Conservation (phyloP, 176 grass and related monocot genomes). For the Tillandsia fasciculata region DNA sequence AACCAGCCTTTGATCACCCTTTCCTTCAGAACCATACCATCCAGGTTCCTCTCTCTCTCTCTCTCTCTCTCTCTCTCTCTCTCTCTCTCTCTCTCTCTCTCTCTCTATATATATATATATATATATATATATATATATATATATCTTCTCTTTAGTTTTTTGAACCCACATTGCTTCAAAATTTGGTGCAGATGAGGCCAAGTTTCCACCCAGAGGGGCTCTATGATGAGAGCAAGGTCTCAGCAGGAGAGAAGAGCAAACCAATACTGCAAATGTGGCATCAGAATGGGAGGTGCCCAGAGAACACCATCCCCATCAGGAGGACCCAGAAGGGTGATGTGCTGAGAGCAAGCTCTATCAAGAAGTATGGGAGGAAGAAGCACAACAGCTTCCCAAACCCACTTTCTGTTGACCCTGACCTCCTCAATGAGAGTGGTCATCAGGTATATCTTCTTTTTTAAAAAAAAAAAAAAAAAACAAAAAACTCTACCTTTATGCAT, state of each 20-base stretch:
- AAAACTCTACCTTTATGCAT: too few species aligned
- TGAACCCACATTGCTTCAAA: conserved; percentile 13
- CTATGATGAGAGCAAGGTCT: conserved; percentile 50
- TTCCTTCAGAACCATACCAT: conserved; percentile 63
- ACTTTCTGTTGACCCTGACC: conserved; percentile 40
- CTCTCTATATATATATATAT: not conserved
- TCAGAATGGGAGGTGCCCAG: conserved; percentile 43
- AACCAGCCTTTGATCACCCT: conserved; percentile 67
- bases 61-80: conserved; percentile 4
- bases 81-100: not conserved
- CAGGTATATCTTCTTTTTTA: conserved; percentile 28
- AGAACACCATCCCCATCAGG: conserved; percentile 53
- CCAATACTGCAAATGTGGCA: conserved; percentile 50
- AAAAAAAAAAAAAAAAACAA: too few species aligned
- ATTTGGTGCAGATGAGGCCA: conserved; percentile 43
- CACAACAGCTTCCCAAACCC: conserved; percentile 38
- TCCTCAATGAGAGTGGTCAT: conserved; percentile 63
- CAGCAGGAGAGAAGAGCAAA: conserved; percentile 27
- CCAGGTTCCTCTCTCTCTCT: conserved; percentile 41
- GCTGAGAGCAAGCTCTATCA: conserved; percentile 54
- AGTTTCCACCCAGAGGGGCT: conserved; percentile 51
- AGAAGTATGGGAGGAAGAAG: conserved; percentile 56
- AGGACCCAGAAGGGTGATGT: conserved; percentile 55
- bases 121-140: too few species aligned
- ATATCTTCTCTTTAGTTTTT: not conserved